Conservation (phyloP, 1,284 basidiomycete genomes). For the Phylloboletellus chloephorus region DNA sequence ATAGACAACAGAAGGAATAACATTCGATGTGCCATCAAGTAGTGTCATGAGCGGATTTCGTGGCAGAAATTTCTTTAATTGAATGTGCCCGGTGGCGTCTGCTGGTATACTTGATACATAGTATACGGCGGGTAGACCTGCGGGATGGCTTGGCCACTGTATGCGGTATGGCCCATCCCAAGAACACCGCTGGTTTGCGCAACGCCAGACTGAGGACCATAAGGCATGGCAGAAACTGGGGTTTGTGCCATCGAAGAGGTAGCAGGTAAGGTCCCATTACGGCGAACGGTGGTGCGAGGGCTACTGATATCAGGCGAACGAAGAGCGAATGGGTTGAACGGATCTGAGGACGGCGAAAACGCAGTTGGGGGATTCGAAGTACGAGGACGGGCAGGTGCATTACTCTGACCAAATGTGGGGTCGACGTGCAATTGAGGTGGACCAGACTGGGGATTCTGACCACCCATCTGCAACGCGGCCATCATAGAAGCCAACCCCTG, state of each 20-base stretch:
- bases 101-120: conserved; percentile 76
- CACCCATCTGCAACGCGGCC: conserved; percentile 82
- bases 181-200: conserved; percentile 50
- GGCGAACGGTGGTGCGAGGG: conserved; percentile 47
- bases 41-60: conserved; percentile 36
- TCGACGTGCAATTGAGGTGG: conserved; percentile 69
- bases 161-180: conserved; percentile 60
- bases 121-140: conserved; percentile 69
- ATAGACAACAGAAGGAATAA: conserved; percentile 34
- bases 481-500: conserved; percentile 83
- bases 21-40: conserved; percentile 31
- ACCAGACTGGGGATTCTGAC: conserved; percentile 75
- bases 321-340: conserved; percentile 70
- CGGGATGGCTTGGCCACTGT: conserved; percentile 57
- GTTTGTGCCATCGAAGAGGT: conserved; percentile 35
- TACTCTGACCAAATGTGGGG: conserved; percentile 45
- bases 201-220: conserved; percentile 55
- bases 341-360: conserved; percentile 63
- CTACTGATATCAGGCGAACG: conserved; percentile 56
- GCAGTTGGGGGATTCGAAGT: conserved; percentile 45
- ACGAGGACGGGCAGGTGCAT: conserved; percentile 38
- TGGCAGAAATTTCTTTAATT: conserved; percentile 47
- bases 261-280: conserved; percentile 36
- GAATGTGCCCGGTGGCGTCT: conserved; percentile 63
- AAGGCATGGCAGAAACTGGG: conserved; percentile 45